These are phyloP conservation scores for Alternaria infectoria DNA, from an alignment of 2,329 filamentous ascomycete genomes.

Conservation along the genomic window DNA sequence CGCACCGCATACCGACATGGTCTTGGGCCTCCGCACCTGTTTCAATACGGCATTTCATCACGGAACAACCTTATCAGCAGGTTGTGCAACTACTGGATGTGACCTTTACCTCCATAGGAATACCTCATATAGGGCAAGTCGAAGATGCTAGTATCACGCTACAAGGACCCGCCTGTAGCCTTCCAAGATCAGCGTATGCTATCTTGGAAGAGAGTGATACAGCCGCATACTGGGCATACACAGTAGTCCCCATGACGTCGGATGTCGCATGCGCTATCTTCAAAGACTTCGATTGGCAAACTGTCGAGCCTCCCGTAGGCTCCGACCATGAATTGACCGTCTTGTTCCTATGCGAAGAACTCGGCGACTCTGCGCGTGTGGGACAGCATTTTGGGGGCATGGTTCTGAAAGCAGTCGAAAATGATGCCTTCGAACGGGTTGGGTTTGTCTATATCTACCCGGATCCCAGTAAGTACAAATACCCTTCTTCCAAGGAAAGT, in stretches of 20 bases:
- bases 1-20: not conserved
- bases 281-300: not conserved
- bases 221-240: not conserved
- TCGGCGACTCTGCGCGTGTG: not conserved
- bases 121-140: not conserved
- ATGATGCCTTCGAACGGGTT: not conserved
- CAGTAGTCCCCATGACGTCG: not conserved
- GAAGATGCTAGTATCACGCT: not conserved
- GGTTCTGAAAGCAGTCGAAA: not conserved
- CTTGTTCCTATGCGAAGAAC: not conserved
- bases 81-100: not conserved
- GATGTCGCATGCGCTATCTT: not conserved
- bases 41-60: not conserved
- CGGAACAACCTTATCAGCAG: not conserved
- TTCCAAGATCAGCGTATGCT: not conserved
- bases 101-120: not conserved
- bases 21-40: not conserved
- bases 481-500: not conserved
- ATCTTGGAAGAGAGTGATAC: fast-evolving
- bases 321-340: not conserved
- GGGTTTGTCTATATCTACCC: not conserved
- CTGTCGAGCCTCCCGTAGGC: not conserved
- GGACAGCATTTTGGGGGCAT: not conserved
- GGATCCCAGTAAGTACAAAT: not conserved
- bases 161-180: not conserved